These are phyloP conservation scores for Penicillium pulvis DNA, from an alignment of 495 filamentous ascomycete species.

Conservation along the genomic window DNA sequence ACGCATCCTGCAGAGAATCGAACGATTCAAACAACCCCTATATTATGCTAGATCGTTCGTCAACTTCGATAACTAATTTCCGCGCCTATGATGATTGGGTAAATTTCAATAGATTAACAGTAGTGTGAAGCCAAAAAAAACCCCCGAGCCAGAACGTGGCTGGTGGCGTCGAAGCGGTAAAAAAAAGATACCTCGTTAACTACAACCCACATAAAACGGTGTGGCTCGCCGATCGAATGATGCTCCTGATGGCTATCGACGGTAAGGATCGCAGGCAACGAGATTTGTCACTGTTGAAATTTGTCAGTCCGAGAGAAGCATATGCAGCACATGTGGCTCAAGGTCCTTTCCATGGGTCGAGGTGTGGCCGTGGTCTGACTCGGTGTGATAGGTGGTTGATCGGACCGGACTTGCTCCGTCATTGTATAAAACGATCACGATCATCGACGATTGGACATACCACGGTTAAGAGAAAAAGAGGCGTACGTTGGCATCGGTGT, in stretches of 20 bases:
- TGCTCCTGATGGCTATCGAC: background rate
- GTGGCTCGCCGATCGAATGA: background rate
- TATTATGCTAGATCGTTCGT: no score
- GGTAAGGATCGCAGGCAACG: constrained; percentile 7
- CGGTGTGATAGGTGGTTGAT: constrained; percentile 18
- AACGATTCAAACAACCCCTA: no score
- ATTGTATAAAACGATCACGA: background rate
- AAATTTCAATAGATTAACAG: background rate
- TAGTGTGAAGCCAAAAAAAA: background rate
- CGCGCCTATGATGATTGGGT: background rate
- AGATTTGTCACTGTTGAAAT: background rate
- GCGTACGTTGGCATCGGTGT: background rate
- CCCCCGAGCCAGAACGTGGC: background rate
- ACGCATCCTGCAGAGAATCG: no score
- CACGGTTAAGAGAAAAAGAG: background rate
- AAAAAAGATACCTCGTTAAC: background rate
- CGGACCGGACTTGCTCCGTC: background rate
- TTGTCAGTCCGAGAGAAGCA: background rate
- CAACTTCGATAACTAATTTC: background rate
- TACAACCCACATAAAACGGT: constrained; percentile 1
- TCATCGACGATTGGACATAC: background rate
- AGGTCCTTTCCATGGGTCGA: constrained; percentile 5
- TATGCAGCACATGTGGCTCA: constrained; percentile 1
- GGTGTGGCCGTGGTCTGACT: constrained; percentile 12
- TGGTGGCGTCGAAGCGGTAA: background rate